phyloP scores from a whole-genome alignment of 2,329 filamentous ascomycete species.

The Magnaporthiopsis poae region DNA sequence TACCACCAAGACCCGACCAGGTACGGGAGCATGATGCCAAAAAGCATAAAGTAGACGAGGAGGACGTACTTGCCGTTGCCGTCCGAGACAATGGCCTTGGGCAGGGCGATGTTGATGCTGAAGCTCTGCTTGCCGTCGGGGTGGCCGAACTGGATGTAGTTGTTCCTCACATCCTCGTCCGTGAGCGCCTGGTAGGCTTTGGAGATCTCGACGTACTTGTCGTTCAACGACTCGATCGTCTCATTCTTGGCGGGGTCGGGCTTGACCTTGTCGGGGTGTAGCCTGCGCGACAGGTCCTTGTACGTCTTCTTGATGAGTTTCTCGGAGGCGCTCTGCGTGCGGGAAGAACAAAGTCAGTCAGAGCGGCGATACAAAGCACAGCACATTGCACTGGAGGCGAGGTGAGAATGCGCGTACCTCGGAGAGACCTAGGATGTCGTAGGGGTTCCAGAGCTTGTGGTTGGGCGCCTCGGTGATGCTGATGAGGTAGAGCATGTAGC shows the following conservation, averaged over 20 bases:
- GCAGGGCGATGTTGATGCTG: constrained; percentile 93
- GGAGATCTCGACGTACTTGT: constrained; percentile 84
- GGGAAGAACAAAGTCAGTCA: not conserved
- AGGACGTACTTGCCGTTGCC: constrained; percentile 94
- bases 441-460: constrained; percentile 88
- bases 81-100: constrained; percentile 83
- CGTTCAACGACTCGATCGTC: constrained; percentile 73
- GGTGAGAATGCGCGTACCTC: constrained; percentile 44
- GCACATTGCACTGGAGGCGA: not conserved
- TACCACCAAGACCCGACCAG: constrained; percentile 98
- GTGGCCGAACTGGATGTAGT: constrained; percentile 90
- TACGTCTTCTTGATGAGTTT: constrained; percentile 89
- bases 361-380: not conserved
- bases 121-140: constrained; percentile 97
- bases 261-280: constrained; percentile 85
- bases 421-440: constrained; percentile 80
- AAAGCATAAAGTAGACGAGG: constrained; percentile 74
- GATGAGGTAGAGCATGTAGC: constrained; percentile 86
- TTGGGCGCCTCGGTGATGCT: constrained; percentile 60
- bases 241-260: constrained; percentile 81
- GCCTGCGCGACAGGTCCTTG: constrained; percentile 72
- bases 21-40: constrained; percentile 85
- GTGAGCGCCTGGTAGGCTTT: constrained; percentile 98
- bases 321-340: constrained; percentile 61
- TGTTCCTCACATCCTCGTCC: constrained; percentile 93